These are phyloP conservation scores for Asterochloris sp. DNA, from an alignment of 139 green algal genomes.

Conservation along the genomic window DNA sequence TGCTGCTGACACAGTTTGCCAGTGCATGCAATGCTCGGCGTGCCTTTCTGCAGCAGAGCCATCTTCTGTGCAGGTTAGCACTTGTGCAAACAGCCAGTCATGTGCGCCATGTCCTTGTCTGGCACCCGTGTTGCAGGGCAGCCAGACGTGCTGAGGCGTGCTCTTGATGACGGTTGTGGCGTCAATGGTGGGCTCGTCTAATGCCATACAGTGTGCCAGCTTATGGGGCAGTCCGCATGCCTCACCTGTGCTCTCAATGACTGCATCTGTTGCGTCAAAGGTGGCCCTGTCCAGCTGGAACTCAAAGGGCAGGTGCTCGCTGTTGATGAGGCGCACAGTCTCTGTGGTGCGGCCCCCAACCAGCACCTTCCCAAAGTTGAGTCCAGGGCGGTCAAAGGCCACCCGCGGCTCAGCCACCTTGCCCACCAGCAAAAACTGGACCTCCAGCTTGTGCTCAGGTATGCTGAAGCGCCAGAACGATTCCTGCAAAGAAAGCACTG, in stretches of 20 bases:
- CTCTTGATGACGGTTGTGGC: too few relatives aligned
- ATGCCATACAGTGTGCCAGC: too few relatives aligned
- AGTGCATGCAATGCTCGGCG: too few relatives aligned
- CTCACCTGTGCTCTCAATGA: slow-evolving; percentile 36
- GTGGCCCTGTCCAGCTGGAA: slow-evolving; percentile 66
- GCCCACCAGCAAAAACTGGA: slow-evolving; percentile 73
- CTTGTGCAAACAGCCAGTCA: too few relatives aligned
- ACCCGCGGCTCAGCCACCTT: slow-evolving; percentile 66
- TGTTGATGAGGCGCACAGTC: slow-evolving; percentile 57
- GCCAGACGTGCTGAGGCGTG: too few relatives aligned
- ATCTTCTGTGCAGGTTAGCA: too few relatives aligned
- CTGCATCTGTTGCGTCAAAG: slow-evolving; percentile 57
- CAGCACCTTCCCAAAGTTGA: slow-evolving; percentile 66
- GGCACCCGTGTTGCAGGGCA: too few relatives aligned
- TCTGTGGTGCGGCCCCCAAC: slow-evolving; percentile 11
- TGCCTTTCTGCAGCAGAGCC: too few relatives aligned
- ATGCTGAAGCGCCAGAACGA: slow-evolving; percentile 76
- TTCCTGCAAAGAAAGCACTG: slow-evolving; percentile 34
- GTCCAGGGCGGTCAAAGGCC: slow-evolving; percentile 53
- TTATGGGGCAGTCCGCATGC: too few relatives aligned
- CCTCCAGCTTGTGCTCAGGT: slow-evolving; percentile 54
- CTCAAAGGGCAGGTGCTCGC: slow-evolving; percentile 68
- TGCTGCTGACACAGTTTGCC: too few relatives aligned
- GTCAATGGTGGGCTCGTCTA: too few relatives aligned
- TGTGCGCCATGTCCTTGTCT: too few relatives aligned